Evolutionary conservation across 2,329 filamentous ascomycete genomes (phyloP).

Genomic region (Alternaria arborescens): DNA sequence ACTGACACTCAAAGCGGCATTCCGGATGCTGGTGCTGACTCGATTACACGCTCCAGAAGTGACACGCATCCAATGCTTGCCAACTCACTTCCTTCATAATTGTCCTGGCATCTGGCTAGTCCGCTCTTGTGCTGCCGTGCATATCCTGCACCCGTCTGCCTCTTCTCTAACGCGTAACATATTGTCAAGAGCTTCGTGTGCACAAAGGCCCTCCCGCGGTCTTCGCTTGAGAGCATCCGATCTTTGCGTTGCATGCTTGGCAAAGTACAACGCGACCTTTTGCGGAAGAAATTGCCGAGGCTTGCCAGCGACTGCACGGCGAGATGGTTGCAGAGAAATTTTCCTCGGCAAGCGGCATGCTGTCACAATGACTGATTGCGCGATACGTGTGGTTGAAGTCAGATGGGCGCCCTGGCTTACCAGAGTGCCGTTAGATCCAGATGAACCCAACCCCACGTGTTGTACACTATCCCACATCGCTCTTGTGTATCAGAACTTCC

Average conservation of each 20-base stretch:
- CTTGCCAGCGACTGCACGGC: slow-evolving; percentile 11
- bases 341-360: slow-evolving; percentile 17
- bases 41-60: slow-evolving; percentile 28
- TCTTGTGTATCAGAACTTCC: slow-evolving; percentile 7
- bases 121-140: slow-evolving; percentile 5
- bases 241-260: slow-evolving; percentile 34
- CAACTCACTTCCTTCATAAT: slow-evolving; percentile 14
- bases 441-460: slow-evolving; percentile 33
- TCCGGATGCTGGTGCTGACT: slow-evolving; percentile 32
- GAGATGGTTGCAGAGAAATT: slow-evolving; percentile 19
- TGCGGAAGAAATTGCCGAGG: slow-evolving; percentile 27
- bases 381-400: neutral
- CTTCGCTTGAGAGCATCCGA: slow-evolving; percentile 16
- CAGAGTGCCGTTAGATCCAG: slow-evolving; percentile 12
- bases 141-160: neutral
- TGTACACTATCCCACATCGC: slow-evolving; percentile 20
- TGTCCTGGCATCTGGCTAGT: neutral
- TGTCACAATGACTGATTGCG: slow-evolving; percentile 5
- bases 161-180: neutral
- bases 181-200: slow-evolving; percentile 2
- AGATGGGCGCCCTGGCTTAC: neutral
- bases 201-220: slow-evolving; percentile 1
- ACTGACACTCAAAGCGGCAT: slow-evolving; percentile 35
- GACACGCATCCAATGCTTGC: slow-evolving; percentile 33
- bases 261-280: slow-evolving; percentile 13